Evolutionary conservation across 495 filamentous ascomycete genomes (phyloP).

Genomic region (Neurospora sp.): DNA sequence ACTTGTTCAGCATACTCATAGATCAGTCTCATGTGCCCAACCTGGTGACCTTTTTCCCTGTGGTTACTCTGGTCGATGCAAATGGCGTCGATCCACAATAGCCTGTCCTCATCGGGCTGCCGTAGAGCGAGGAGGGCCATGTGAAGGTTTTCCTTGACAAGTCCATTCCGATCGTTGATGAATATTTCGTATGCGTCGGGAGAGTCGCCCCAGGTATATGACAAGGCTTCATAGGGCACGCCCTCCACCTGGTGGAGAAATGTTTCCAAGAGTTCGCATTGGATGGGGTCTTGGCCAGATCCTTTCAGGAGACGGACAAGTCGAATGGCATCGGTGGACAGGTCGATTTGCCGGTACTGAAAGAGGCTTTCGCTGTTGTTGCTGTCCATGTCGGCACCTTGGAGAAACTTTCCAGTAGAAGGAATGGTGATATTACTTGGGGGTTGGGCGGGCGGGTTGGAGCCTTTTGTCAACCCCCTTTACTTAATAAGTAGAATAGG

Average conservation of each 20-base stretch:
- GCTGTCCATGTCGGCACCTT: too few species aligned
- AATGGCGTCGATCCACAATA: conserved; percentile 12
- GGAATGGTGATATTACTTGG: too few species aligned
- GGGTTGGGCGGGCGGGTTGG: too few species aligned
- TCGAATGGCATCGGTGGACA: not conserved
- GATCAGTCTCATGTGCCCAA: conserved; percentile 4
- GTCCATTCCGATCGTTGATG: not conserved
- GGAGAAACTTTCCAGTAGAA: too few species aligned
- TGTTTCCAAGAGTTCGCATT: conserved; percentile 4
- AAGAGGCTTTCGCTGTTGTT: too few species aligned
- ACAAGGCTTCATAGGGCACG: conserved; percentile 20
- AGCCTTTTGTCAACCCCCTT: too few species aligned
- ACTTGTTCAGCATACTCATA: conserved; percentile 4
- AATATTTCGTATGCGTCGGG: not conserved
- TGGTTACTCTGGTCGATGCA: conserved; percentile 12
- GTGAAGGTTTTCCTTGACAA: conserved; percentile 1
- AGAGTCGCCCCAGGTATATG: conserved; percentile 23
- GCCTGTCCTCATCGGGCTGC: not conserved
- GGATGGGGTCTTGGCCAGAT: not conserved
- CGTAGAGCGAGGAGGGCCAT: not conserved
- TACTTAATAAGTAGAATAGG: too few species aligned
- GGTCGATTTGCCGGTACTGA: too few species aligned
- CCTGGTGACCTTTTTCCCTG: conserved; percentile 6
- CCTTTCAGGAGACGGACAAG: not conserved
- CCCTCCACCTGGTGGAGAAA: not conserved